Conservation (phyloP, 1,284 basidiomycete species). For the Xanthoconium separans region DNA sequence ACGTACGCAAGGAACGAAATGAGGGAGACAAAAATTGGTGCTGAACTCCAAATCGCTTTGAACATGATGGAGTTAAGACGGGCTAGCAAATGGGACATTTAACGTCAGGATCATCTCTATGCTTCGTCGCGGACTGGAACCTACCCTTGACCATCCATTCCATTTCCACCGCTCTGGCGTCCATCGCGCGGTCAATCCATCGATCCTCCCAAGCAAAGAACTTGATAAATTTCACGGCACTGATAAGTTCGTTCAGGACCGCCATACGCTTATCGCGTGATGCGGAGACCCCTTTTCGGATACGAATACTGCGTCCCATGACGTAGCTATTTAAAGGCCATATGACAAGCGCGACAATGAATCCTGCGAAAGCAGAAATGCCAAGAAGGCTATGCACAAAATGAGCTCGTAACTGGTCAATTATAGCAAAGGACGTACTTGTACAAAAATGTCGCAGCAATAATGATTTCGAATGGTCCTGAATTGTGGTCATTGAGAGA, state of each 20-base stretch:
- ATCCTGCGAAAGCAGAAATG: conserved; percentile 81
- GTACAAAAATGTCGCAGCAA: conserved; percentile 78
- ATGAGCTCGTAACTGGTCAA: not conserved
- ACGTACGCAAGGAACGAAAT: conserved; percentile 68
- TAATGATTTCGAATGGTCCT: conserved; percentile 79
- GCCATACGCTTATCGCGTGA: conserved; percentile 85
- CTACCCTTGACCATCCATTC: conserved; percentile 69
- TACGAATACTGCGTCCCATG: conserved; percentile 59
- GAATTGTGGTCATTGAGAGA: not conserved
- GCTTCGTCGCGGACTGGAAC: not conserved
- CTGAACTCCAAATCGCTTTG: conserved; percentile 58
- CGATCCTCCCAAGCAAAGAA: conserved; percentile 83
- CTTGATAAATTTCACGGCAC: conserved; percentile 82
- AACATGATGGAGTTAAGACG: conserved; percentile 67
- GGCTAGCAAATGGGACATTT: conserved; percentile 37
- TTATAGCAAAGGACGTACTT: conserved; percentile 45
- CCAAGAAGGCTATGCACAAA: conserved; percentile 68
- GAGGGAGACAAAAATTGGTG: conserved; percentile 69
- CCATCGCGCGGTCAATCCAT: conserved; percentile 64
- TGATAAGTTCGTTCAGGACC: conserved; percentile 83
- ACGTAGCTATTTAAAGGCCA: conserved; percentile 76
- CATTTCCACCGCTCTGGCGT: conserved; percentile 61
- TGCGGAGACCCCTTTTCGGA: conserved; percentile 70
- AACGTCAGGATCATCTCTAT: not conserved
- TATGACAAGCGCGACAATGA: conserved; percentile 70